phyloP scores from a whole-genome alignment of 2,329 filamentous ascomycete species.

The Cadophora luteo-olivacea region DNA sequence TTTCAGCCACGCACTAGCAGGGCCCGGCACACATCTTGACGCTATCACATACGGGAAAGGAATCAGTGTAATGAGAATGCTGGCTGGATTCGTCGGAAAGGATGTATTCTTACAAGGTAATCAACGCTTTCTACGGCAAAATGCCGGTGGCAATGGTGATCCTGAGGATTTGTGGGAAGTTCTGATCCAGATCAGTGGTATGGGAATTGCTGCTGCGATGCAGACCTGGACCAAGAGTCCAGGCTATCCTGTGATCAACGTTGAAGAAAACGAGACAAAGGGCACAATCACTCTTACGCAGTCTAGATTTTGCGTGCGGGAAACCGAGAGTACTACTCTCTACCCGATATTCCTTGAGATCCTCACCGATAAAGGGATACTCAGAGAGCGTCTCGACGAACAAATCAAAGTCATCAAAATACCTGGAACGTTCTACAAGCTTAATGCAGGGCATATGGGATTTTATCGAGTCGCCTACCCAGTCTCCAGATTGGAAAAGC shows the following conservation, averaged over 20 bases:
- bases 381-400: background rate
- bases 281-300: slow-evolving; percentile 68
- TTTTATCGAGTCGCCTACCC: slow-evolving; percentile 73
- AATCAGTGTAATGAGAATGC: slow-evolving; percentile 73
- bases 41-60: slow-evolving; percentile 77
- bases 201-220: slow-evolving; percentile 72
- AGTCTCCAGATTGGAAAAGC: slow-evolving; percentile 66
- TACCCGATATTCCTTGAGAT: slow-evolving; percentile 72
- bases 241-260: slow-evolving; percentile 71
- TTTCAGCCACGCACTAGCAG: slow-evolving; percentile 17
- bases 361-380: slow-evolving; percentile 64
- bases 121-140: slow-evolving; percentile 70
- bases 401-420: slow-evolving; percentile 16
- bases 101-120: slow-evolving; percentile 74
- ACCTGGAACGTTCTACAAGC: slow-evolving; percentile 68
- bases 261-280: slow-evolving; percentile 57
- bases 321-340: slow-evolving; percentile 69
- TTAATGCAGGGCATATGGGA: slow-evolving; percentile 73
- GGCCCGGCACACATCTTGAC: slow-evolving; percentile 59
- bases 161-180: slow-evolving; percentile 73
- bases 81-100: slow-evolving; percentile 73
- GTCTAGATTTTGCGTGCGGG: slow-evolving; percentile 72
- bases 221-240: slow-evolving; percentile 76
- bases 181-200: slow-evolving; percentile 69
- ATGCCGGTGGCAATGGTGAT: slow-evolving; percentile 65